phyloP scores from a whole-genome alignment of 768 basidiomycete genomes.

The Tylopilus rubrobrunneus region DNA sequence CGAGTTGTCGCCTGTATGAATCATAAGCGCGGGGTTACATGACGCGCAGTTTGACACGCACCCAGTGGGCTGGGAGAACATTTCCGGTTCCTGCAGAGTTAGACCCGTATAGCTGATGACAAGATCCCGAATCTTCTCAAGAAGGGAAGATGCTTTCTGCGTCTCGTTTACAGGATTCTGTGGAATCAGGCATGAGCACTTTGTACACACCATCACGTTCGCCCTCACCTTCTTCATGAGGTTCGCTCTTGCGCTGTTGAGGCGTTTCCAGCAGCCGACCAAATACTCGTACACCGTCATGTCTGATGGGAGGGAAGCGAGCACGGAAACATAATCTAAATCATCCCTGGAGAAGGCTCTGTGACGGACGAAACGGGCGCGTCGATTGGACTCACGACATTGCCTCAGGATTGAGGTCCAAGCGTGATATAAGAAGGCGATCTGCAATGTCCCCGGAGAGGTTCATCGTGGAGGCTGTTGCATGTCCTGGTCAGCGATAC shows the following conservation, averaged over 20 bases:
- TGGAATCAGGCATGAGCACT: conserved; percentile 34
- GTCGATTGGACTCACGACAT: conserved; percentile 55
- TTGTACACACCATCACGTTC: background rate
- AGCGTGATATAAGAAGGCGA: conserved; percentile 75
- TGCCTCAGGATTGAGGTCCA: conserved; percentile 70
- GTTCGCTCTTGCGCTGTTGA: conserved; percentile 51
- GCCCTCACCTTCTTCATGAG: conserved; percentile 59
- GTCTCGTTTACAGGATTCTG: conserved; percentile 56
- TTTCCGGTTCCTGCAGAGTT: conserved; percentile 84
- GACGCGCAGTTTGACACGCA: conserved; percentile 32
- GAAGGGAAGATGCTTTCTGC: conserved; percentile 53
- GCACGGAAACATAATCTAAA: conserved; percentile 65
- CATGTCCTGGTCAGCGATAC: conserved; percentile 1
- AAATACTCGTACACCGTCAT: conserved; percentile 90
- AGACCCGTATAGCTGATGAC: conserved; percentile 88
- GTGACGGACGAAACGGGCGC: background rate
- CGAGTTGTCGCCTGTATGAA: conserved; percentile 56
- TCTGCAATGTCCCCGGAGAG: conserved; percentile 63
- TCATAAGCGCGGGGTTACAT: conserved; percentile 1
- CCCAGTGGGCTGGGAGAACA: conserved; percentile 90
- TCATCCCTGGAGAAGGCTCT: conserved; percentile 49
- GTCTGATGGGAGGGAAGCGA: conserved; percentile 70
- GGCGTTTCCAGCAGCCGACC: conserved; percentile 88
- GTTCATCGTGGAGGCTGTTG: conserved; percentile 35
- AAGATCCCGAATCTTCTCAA: conserved; percentile 78